Percentiles rank a stretch among this genome's conserved stretches.
phyloP scores from a whole-genome alignment of 1,139 yeast species.

The Saccharomycopsis hybrid region DNA sequence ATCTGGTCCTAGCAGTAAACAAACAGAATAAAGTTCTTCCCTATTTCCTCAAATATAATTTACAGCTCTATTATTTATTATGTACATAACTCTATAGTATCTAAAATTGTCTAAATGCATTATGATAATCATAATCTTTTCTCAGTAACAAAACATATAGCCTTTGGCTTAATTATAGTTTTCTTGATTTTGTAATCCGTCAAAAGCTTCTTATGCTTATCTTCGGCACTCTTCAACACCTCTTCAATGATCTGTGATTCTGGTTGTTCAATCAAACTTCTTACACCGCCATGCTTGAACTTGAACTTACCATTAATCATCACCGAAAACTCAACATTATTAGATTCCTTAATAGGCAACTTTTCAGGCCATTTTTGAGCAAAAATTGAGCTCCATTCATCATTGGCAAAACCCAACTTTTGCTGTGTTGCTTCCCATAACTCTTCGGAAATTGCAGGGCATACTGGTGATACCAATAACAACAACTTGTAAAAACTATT shows the following conservation, averaged over 20 bases:
- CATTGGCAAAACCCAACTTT: slow-evolving; percentile 22
- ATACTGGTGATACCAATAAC: slow-evolving; percentile 60
- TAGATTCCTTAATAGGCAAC: slow-evolving; percentile 34
- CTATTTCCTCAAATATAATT: no score
- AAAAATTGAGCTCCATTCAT: slow-evolving; percentile 48
- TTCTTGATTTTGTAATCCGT: slow-evolving; percentile 30
- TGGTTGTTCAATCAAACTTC: slow-evolving; percentile 32
- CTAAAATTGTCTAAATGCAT: not conserved
- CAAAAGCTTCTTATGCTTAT: slow-evolving; percentile 32
- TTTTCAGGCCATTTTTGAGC: slow-evolving; percentile 46
- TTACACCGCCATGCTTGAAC: slow-evolving; percentile 38
- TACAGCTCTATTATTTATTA: no score
- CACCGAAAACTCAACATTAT: slow-evolving; percentile 39
- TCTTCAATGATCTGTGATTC: slow-evolving; percentile 23
- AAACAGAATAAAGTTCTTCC: no score
- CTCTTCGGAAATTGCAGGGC: slow-evolving; percentile 82
- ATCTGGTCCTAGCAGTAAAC: not conserved
- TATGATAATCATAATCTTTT: not conserved
- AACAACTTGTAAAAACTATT: slow-evolving; percentile 49
- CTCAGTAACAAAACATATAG: slow-evolving; percentile 31
- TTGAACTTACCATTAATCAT: slow-evolving; percentile 68
- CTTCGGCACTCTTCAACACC: slow-evolving; percentile 8
- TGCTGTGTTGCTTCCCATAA: slow-evolving; percentile 53
- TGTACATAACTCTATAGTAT: no score
- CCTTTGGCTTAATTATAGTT: slow-evolving; percentile 33